These are phyloP conservation scores for Hanseniaspora nectarophila DNA, from an alignment of 805 yeast species.

Conservation along the genomic window DNA sequence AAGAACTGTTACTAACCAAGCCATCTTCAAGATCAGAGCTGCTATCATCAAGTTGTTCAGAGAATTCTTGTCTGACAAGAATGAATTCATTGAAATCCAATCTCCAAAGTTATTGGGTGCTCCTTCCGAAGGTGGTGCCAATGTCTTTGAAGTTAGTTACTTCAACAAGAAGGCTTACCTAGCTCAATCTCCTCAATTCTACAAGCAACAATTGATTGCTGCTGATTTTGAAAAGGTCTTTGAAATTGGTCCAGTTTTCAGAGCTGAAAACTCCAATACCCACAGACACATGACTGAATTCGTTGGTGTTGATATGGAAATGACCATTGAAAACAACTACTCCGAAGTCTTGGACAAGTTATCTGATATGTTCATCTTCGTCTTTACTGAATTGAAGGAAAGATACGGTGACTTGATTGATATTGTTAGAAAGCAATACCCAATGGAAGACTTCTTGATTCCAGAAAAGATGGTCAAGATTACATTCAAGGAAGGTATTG, in stretches of 20 bases:
- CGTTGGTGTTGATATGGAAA: conserved; percentile 92
- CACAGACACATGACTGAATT: conserved; percentile 99
- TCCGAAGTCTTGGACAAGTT: conserved; percentile 67
- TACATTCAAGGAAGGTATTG: conserved; percentile 83
- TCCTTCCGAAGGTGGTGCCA: conserved; percentile 96
- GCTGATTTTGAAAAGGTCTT: conserved; percentile 94
- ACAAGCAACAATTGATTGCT: conserved; percentile 95
- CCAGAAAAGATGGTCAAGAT: conserved; percentile 88
- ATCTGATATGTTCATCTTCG: conserved; percentile 70
- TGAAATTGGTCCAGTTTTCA: conserved; percentile 94
- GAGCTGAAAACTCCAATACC: conserved; percentile 98
- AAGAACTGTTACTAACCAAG: conserved; percentile 94
- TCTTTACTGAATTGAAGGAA: conserved; percentile 68
- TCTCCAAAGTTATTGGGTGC: conserved; percentile 93
- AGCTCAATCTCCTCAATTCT: conserved; percentile 97
- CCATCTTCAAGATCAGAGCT: conserved; percentile 85
- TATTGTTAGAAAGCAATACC: conserved; percentile 82
- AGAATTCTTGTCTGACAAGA: conserved; percentile 56
- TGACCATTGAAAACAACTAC: conserved; percentile 97
- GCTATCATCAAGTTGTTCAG: conserved; percentile 83
- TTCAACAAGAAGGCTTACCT: conserved; percentile 86
- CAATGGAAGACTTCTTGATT: conserved; percentile 92
- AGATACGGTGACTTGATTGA: conserved; percentile 79
- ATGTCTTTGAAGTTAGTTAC: conserved; percentile 85
- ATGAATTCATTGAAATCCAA: conserved; percentile 77